phyloP scores from a whole-genome alignment of 768 basidiomycete genomes.

The Termitomyces sp. region DNA sequence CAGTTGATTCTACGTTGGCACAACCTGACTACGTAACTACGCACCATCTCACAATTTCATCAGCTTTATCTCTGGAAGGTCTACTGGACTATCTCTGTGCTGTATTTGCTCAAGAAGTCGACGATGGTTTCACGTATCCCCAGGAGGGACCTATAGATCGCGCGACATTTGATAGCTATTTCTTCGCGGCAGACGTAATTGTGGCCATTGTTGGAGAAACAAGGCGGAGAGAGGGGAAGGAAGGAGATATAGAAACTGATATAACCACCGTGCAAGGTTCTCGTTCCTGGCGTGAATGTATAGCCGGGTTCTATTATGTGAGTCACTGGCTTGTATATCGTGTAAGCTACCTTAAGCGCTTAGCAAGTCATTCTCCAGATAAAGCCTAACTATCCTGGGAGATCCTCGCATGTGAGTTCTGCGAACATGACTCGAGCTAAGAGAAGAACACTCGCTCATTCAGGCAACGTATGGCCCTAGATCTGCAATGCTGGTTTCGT shows the following conservation, averaged over 20 bases:
- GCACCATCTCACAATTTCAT: slow-evolving; percentile 43
- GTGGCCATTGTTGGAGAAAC: slow-evolving; percentile 45
- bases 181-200: slow-evolving; percentile 73
- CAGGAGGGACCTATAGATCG: slow-evolving; percentile 60
- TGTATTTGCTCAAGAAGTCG: slow-evolving; percentile 70
- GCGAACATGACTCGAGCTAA: neutral
- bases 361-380: slow-evolving; percentile 31
- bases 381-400: slow-evolving; percentile 87
- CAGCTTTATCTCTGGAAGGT: slow-evolving; percentile 36
- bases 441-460: neutral
- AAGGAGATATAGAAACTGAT: slow-evolving; percentile 18
- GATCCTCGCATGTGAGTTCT: slow-evolving; percentile 78
- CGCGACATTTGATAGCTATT: slow-evolving; percentile 65
- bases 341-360: neutral
- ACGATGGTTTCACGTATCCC: slow-evolving; percentile 78
- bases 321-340: slow-evolving; percentile 18
- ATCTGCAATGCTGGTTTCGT: slow-evolving; percentile 92
- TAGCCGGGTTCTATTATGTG: slow-evolving; percentile 80
- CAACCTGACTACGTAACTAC: slow-evolving; percentile 32
- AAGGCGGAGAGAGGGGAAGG: slow-evolving; percentile 17
- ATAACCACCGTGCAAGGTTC: slow-evolving; percentile 42
- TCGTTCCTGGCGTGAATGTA: slow-evolving; percentile 59
- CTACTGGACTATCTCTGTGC: slow-evolving; percentile 53
- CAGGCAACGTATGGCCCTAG: slow-evolving; percentile 26
- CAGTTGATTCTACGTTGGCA: slow-evolving; percentile 20